phyloP scores from a whole-genome alignment of 805 yeast species.

The Wickerhamomyces alni region DNA sequence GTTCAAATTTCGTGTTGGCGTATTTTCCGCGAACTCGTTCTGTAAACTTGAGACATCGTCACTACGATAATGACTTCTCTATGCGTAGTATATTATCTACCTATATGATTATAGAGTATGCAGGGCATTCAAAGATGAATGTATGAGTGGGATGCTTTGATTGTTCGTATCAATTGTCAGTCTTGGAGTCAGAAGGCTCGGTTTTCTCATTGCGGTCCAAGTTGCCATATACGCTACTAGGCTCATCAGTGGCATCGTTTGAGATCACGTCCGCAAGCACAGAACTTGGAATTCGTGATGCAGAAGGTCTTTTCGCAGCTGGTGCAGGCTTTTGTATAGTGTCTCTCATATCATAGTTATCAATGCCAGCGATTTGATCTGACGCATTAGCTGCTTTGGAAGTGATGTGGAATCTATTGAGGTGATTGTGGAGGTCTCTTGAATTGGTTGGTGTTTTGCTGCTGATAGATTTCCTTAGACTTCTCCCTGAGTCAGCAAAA shows the following conservation, averaged over 20 bases:
- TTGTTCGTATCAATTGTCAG: too few species aligned
- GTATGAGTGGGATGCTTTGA: too few species aligned
- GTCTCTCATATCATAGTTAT: slow-evolving; percentile 20
- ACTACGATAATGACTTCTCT: too few species aligned
- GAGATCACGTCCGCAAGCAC: neutral
- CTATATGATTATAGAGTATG: too few species aligned
- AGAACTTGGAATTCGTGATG: neutral
- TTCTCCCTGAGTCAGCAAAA: slow-evolving; percentile 5
- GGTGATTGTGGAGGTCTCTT: slow-evolving; percentile 25
- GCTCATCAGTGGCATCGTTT: neutral
- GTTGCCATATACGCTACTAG: neutral
- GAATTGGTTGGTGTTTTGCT: slow-evolving; percentile 19
- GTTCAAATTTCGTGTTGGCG: neutral
- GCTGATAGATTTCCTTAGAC: slow-evolving; percentile 16
- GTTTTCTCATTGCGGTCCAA: too few species aligned
- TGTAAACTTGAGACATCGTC: too few species aligned
- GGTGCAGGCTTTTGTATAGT: slow-evolving; percentile 8
- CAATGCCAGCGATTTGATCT: slow-evolving; percentile 41
- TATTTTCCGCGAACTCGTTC: neutral
- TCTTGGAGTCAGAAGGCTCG: too few species aligned
- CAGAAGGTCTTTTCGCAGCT: neutral
- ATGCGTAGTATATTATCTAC: too few species aligned
- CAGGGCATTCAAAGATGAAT: too few species aligned
- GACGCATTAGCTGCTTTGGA: slow-evolving; percentile 36
- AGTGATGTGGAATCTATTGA: slow-evolving; percentile 34